Conservation (phyloP, 495 filamentous ascomycete species). For the Tuber magnatum region DNA sequence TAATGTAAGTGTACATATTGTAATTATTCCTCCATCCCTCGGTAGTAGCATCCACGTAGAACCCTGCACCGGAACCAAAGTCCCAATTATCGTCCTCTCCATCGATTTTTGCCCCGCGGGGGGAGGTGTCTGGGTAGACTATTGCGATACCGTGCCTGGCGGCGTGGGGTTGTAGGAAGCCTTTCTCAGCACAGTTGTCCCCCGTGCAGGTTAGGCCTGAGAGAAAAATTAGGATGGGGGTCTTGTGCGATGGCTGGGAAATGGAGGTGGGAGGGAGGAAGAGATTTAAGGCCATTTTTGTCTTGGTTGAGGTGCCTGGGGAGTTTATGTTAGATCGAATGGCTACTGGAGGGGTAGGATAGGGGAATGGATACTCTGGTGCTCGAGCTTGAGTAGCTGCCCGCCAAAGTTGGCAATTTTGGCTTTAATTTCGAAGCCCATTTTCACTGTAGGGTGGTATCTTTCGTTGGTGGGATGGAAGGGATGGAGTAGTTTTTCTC, state of each 20-base stretch:
- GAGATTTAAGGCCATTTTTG: slow-evolving; percentile 64
- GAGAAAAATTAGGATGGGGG: slow-evolving; percentile 88
- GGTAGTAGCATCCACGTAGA: slow-evolving; percentile 86
- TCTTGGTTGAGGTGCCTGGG: slow-evolving; percentile 51
- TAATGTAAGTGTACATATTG: slow-evolving; percentile 89
- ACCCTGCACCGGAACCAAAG: slow-evolving; percentile 83
- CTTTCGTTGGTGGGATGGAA: background rate
- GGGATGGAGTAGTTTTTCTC: background rate
- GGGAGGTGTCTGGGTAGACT: slow-evolving; percentile 90
- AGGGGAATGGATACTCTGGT: slow-evolving; percentile 52
- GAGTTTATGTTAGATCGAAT: slow-evolving; percentile 4
- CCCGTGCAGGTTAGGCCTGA: slow-evolving; percentile 91
- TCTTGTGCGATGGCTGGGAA: slow-evolving; percentile 45
- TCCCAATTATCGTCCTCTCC: slow-evolving; percentile 82
- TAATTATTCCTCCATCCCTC: slow-evolving; percentile 67
- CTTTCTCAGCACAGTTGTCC: slow-evolving; percentile 93
- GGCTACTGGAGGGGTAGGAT: background rate
- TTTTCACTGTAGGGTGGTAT: slow-evolving; percentile 41
- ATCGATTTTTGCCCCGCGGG: slow-evolving; percentile 64
- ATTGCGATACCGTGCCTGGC: slow-evolving; percentile 72
- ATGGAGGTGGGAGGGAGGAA: slow-evolving; percentile 53
- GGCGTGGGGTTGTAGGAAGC: slow-evolving; percentile 83
- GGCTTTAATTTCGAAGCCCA: slow-evolving; percentile 78
- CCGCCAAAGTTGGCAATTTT: slow-evolving; percentile 90
- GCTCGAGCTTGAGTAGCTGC: slow-evolving; percentile 85